phyloP scores from a whole-genome alignment of 805 yeast species.

The Sugiyamaella boreocaroliniensis region DNA sequence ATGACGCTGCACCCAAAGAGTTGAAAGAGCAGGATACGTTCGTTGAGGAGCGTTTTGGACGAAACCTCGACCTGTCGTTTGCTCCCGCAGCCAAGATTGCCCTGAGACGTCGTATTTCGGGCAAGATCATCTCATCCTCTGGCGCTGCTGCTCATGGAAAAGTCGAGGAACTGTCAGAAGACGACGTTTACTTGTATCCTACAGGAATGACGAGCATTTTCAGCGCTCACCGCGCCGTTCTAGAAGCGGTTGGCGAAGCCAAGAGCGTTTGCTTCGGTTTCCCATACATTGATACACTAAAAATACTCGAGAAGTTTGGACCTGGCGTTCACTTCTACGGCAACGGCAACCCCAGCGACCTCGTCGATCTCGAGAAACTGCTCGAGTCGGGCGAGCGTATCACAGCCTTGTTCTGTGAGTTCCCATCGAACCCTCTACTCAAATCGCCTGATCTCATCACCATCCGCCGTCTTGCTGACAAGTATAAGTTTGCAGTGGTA shows the following conservation, averaged over 20 bases:
- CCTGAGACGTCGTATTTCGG: slow-evolving; percentile 67
- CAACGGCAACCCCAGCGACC: slow-evolving; percentile 61
- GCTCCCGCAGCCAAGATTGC: slow-evolving; percentile 71
- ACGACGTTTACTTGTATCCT: slow-evolving; percentile 78
- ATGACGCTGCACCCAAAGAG: neutral
- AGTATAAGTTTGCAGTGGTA: slow-evolving; percentile 68
- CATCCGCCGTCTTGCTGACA: slow-evolving; percentile 57
- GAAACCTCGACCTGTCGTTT: slow-evolving; percentile 73
- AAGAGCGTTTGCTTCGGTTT: slow-evolving; percentile 93
- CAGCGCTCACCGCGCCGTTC: slow-evolving; percentile 53
- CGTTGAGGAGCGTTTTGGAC: slow-evolving; percentile 85
- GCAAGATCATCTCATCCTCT: slow-evolving; percentile 44
- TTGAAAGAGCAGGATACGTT: slow-evolving; percentile 50
- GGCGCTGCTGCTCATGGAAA: slow-evolving; percentile 24
- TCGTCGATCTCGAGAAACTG: slow-evolving; percentile 56
- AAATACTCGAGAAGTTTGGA: slow-evolving; percentile 82
- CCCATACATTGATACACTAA: slow-evolving; percentile 90
- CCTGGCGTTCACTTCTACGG: slow-evolving; percentile 86
- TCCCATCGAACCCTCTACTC: slow-evolving; percentile 91
- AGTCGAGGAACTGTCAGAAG: slow-evolving; percentile 25
- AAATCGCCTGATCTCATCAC: slow-evolving; percentile 72
- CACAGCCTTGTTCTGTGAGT: slow-evolving; percentile 80
- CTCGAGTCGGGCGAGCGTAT: slow-evolving; percentile 60
- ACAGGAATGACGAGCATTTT: slow-evolving; percentile 92
- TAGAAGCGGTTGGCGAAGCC: slow-evolving; percentile 21